Evolutionary conservation across 768 basidiomycete genomes (phyloP), one percentile per base, ranked within the genome.

Genomic region (Calvatia gigantea): DNA sequence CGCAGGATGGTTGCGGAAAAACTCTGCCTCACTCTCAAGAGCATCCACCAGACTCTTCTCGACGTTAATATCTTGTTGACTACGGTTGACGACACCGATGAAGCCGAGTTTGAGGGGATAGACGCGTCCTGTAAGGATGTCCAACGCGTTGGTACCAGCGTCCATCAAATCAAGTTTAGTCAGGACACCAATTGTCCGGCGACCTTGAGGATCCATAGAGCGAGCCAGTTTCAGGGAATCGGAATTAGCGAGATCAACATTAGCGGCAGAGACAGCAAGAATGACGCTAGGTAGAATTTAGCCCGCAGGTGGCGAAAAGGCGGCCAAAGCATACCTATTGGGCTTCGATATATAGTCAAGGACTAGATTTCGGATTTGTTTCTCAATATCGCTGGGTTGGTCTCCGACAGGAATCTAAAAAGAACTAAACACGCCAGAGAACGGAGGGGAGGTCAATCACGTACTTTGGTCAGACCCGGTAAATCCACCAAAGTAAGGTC

Each of bases 121-220:
- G 41, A 98, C 91, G 57, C 96, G 89, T 37, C 97, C 97, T 0
- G 93, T 98, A 33, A 98, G 81, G 61, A 98, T 87, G 70, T 99
- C 96, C 32, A 95, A 75, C 19, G 97, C 97, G 69, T 99, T 98
- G 32, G 97, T 99, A 27, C 97, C 97, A 5, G 95, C 95, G 64
- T 98, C 97, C 97, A 99, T 99, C 43, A 99, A 81, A 73, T 99
- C 97, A 31, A 98, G 83, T 71, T 99, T 99, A 12, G 96, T 96
- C 48, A 99, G 78, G 17, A 99, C 90, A 48, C 97, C 97, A 54
- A 98, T 93, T 11, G 97, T 99, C 28, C 97, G 85, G 28, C 97
- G 85, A 9, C 96, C 95, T 70, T 97, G 93, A 0, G 96, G 91
- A 65, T 99, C 97, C 44, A 98, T 94, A 9, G 86, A 84, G 42